These are phyloP conservation scores for Lactarius sp. DNA, from an alignment of 768 basidiomycete species.

Conservation along the genomic window DNA sequence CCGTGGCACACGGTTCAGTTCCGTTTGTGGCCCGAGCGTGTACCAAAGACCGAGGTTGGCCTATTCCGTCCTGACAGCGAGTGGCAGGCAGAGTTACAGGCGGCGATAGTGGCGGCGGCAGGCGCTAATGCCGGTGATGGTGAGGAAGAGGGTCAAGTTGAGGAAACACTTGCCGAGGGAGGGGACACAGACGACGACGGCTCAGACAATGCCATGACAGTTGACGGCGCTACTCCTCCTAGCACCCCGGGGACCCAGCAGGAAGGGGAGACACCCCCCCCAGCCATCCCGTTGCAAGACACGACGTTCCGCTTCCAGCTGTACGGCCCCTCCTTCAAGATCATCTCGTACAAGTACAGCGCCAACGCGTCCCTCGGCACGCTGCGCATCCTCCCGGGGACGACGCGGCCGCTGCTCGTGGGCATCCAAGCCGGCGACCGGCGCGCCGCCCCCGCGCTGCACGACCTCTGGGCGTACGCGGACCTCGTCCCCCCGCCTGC, in stretches of 20 bases:
- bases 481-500: constrained; percentile 15
- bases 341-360: constrained; percentile 20
- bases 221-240: constrained; percentile 4
- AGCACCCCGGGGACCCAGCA: background rate
- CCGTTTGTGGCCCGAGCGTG: constrained; percentile 23
- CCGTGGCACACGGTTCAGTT: constrained; percentile 22
- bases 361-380: constrained; percentile 6
- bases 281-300: constrained; percentile 11
- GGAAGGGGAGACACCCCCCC: background rate
- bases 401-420: constrained; percentile 13
- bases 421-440: constrained; percentile 21
- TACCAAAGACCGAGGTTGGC: constrained; percentile 16
- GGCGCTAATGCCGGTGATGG: background rate
- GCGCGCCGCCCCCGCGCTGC: constrained; percentile 10
- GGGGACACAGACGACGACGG: background rate
- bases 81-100: constrained; percentile 21
- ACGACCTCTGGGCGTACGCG: constrained; percentile 22
- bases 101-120: background rate
- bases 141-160: constrained; percentile 16
- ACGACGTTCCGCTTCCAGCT: constrained; percentile 26
- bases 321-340: constrained; percentile 23
- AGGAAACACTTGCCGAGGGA: background rate
- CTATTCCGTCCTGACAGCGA: constrained; percentile 13
- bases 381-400: constrained; percentile 21
- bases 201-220: constrained; percentile 14